Percentiles rank a stretch among this genome's conserved stretches.
Evolutionary conservation across 2,329 filamentous ascomycete species (phyloP).

Genomic region (Sodiomyces alkalinus): DNA sequence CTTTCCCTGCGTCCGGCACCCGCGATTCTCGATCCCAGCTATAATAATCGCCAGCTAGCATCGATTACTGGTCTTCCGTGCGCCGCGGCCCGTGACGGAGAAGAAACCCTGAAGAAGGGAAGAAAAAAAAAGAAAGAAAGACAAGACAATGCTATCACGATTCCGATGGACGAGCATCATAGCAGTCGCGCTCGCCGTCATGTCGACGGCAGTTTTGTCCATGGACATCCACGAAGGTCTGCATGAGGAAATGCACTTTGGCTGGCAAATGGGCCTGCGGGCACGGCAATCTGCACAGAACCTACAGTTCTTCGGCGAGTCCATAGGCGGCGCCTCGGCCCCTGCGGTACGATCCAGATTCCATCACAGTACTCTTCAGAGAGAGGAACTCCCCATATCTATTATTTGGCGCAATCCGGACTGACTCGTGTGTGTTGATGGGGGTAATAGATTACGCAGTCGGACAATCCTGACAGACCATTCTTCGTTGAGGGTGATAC

Average conservation of each 20-base stretch:
- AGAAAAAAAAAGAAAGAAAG: too few relatives aligned
- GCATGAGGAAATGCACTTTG: constrained; percentile 12
- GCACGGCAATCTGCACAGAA: constrained; percentile 17
- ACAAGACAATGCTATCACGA: too few relatives aligned
- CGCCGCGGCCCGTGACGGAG: too few relatives aligned
- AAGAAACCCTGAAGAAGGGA: too few relatives aligned
- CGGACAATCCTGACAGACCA: constrained; percentile 21
- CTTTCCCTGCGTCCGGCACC: too few relatives aligned
- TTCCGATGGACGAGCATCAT: neutral
- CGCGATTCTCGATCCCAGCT: too few relatives aligned
- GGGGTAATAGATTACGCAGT: constrained; percentile 20
- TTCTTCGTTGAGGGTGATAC: constrained; percentile 28
- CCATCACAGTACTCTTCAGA: neutral
- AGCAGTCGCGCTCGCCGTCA: constrained; percentile 1
- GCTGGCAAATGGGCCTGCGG: constrained; percentile 20
- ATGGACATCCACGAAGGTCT: constrained; percentile 15
- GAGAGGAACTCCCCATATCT: too few relatives aligned
- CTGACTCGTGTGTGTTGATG: neutral
- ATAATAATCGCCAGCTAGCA: too few relatives aligned
- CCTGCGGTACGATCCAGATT: constrained; percentile 15
- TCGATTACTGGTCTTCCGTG: too few relatives aligned
- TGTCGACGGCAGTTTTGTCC: constrained; percentile 4
- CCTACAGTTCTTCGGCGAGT: constrained; percentile 25
- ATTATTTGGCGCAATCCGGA: neutral
- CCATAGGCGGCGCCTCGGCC: constrained; percentile 21